Percentiles rank a stretch among this genome's conserved stretches.
phyloP scores from a whole-genome alignment of 345 rosid species.

The Angophora floribunda region DNA sequence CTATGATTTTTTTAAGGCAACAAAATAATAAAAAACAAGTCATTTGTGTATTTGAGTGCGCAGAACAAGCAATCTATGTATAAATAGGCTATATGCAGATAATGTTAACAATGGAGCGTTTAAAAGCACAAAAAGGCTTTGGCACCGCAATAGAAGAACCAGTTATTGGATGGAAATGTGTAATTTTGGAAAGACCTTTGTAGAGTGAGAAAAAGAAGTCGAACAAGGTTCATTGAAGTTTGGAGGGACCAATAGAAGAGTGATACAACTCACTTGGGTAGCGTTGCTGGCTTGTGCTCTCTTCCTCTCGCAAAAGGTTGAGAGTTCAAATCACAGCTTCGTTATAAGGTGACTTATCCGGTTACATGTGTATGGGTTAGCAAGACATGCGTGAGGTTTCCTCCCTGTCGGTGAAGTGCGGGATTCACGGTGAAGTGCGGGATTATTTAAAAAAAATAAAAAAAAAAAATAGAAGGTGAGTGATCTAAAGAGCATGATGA shows the following conservation, averaged over 20 bases:
- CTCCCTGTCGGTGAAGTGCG: too few species aligned
- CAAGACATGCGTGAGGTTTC: too few species aligned
- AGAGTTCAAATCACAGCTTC: too few species aligned
- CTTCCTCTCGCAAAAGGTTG: too few species aligned
- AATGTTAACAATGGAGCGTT: not conserved
- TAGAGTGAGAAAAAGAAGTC: not conserved
- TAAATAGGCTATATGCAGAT: not conserved
- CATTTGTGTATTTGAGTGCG: not conserved
- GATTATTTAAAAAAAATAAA: too few species aligned
- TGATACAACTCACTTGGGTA: not conserved
- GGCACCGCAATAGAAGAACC: not conserved
- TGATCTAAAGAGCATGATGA: not conserved
- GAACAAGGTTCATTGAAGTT: not conserved
- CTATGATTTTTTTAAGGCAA: not conserved
- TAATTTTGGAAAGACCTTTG: not conserved
- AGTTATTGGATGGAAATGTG: not conserved
- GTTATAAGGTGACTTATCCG: too few species aligned
- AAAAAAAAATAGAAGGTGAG: too few species aligned
- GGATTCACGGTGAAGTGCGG: too few species aligned
- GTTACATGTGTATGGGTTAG: too few species aligned
- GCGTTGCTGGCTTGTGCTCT: too few species aligned
- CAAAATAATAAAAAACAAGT: not conserved
- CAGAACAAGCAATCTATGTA: not conserved
- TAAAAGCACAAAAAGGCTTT: not conserved
- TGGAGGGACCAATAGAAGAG: not conserved